Conservation (phyloP, 345 rosid species). For the Raphanus raphanistrum region DNA sequence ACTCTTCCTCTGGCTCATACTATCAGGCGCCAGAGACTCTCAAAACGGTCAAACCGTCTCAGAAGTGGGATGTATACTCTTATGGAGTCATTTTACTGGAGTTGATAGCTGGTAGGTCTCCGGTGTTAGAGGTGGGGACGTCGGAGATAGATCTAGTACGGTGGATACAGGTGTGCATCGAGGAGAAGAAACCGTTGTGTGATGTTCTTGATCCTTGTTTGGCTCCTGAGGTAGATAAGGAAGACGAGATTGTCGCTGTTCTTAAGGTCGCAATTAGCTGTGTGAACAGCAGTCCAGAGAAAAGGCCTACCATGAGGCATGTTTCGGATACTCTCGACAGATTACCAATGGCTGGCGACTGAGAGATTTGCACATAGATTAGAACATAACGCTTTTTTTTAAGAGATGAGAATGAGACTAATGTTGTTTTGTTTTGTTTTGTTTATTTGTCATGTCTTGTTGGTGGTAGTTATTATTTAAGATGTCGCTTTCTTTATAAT, state of each 20-base stretch:
- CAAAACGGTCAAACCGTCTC: conserved; percentile 85
- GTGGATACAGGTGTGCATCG: conserved; percentile 88
- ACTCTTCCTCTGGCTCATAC: conserved; percentile 55
- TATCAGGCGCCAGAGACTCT: conserved; percentile 92
- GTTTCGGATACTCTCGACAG: conserved; percentile 64
- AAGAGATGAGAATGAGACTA: conserved; percentile 10
- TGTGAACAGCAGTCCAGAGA: conserved; percentile 67
- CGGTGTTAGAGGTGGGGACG: conserved; percentile 54
- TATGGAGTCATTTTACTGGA: conserved; percentile 83
- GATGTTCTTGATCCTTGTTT: conserved; percentile 84
- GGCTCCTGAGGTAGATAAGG: conserved; percentile 66
- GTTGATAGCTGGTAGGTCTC: conserved; percentile 69
- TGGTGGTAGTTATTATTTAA: conserved; percentile 22
- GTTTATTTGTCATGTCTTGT: not conserved
- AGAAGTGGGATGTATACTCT: conserved; percentile 97
- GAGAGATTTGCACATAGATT: conserved; percentile 32
- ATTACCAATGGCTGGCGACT: conserved; percentile 43
- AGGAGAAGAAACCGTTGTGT: conserved; percentile 75
- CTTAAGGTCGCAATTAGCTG: conserved; percentile 88
- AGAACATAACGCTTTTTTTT: conserved; percentile 15
- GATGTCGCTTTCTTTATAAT: conserved; percentile 23
- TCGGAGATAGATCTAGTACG: conserved; percentile 73
- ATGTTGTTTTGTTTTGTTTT: conserved; percentile 25
- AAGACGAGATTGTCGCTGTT: conserved; percentile 82
- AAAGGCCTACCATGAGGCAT: conserved; percentile 86